Evolutionary conservation across 164 flowering plant genomes (phyloP).

Genomic region (Litsea cubeba): DNA sequence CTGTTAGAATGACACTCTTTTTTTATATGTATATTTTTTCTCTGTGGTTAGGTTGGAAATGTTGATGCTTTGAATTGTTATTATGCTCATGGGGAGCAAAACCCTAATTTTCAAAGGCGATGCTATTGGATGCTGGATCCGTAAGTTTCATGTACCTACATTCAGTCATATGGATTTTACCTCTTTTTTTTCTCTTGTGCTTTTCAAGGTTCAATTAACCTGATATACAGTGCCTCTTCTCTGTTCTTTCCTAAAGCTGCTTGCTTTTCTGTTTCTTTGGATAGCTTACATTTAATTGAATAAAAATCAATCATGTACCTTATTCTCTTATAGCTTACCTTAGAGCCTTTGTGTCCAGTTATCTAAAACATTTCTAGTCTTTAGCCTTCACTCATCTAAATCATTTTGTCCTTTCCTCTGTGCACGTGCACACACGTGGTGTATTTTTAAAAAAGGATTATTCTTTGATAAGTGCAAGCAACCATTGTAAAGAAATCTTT

Average conservation of each 20-base stretch:
- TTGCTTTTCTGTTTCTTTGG: background rate
- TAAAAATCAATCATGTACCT: too few species aligned
- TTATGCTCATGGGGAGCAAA: slow-evolving; percentile 88
- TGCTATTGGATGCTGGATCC: slow-evolving; percentile 95
- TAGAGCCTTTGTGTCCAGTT: too few species aligned
- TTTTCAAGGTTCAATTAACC: background rate
- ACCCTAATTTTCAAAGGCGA: slow-evolving; percentile 86
- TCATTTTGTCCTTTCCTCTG: too few species aligned
- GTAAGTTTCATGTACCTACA: slow-evolving; percentile 45
- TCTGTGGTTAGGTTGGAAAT: slow-evolving; percentile 74
- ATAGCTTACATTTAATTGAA: too few species aligned
- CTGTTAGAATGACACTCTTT: slow-evolving; percentile 9
- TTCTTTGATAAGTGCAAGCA: too few species aligned
- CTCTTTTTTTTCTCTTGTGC: background rate
- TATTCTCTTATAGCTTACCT: too few species aligned
- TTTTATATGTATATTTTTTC: background rate
- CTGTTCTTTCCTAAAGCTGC: background rate
- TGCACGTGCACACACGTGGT: too few species aligned
- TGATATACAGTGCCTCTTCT: background rate
- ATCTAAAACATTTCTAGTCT: too few species aligned
- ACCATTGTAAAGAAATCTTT: too few species aligned
- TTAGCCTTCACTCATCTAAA: too few species aligned
- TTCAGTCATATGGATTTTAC: slow-evolving; percentile 1
- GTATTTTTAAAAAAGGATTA: too few species aligned
- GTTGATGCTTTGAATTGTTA: slow-evolving; percentile 90